Evolutionary conservation across 2,329 filamentous ascomycete genomes (phyloP), one percentile per base, ranked within the genome.

Genomic region (Talaromyces pinophilus): DNA sequence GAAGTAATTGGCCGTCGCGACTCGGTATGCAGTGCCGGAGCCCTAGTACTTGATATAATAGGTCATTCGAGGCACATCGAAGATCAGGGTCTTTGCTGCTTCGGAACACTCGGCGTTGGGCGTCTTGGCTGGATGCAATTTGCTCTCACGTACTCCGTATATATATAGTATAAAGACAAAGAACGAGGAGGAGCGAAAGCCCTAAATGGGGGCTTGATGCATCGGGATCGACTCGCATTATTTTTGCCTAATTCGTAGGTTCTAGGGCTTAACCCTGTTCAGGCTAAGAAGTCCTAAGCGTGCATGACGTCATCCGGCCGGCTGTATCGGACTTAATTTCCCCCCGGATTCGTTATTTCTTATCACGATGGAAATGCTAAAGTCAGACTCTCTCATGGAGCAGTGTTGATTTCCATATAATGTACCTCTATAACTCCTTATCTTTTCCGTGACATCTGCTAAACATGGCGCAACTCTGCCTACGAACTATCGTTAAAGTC

Each of bases 251-350:
- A 19, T 44, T 10, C 42, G 3, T 7, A n/a, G 7, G 0, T 44
- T 44, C n/a, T 19, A 19, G 42, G 42, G 42, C 42, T 44, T 13
- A 44, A 19, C 42, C 42, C 42, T 19, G 13, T n/a, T 4, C 83
- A 86, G 13, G 35, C 8, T 11, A 35, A 11, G 10, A 35, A 11
- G 33, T 8, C 8, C 7, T 33, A 33, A 33, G 33, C 33, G 17
- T 40, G 15, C 11, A 15, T 40, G 38, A 17, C 38, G 15, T 40
- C 38, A 40, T 15, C 38, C 38, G 8, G 38, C 5, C 38, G 38
- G 38, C 38, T 38, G 8, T 38, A 38, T 38, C 3, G 35, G 35
- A 13, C 8, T 38, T 15, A 2, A 10, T 3, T 38, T 38, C 30
- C 11, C 35, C 2, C 35, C 1, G 35, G 10, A 38, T 15, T 38